Percentiles rank a stretch among this genome's conserved stretches.
These are phyloP conservation scores for Eragrostis nindensis DNA, from an alignment of 176 grass and related monocot species.

Conservation along the genomic window DNA sequence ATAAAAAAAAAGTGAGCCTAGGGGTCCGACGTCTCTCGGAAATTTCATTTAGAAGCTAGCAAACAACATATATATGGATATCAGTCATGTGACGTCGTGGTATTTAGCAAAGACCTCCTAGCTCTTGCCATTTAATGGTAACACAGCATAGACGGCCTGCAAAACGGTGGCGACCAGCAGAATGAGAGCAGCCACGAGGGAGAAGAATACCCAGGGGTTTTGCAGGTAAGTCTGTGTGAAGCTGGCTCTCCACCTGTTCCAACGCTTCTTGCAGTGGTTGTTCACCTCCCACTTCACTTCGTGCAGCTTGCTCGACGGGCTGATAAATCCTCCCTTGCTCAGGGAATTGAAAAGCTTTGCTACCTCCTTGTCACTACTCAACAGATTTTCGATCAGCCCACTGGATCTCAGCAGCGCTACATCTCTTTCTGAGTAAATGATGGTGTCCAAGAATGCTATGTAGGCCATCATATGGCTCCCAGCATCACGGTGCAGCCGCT, in stretches of 20 bases:
- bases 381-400: background rate
- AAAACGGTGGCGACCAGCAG: background rate
- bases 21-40: too few relatives aligned
- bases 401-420: slow-evolving; percentile 48
- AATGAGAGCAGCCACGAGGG: background rate
- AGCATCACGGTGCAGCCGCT: slow-evolving; percentile 42
- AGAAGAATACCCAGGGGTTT: too few relatives aligned
- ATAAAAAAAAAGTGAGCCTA: too few relatives aligned
- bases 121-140: background rate
- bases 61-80: too few relatives aligned
- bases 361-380: slow-evolving; percentile 28
- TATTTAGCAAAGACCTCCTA: too few relatives aligned
- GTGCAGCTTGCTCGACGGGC: too few relatives aligned
- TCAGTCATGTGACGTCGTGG: too few relatives aligned
- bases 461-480: slow-evolving; percentile 47
- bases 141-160: background rate
- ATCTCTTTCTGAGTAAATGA: slow-evolving; percentile 47
- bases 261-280: too few relatives aligned
- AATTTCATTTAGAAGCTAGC: too few relatives aligned
- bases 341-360: slow-evolving; percentile 28
- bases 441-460: slow-evolving; percentile 63
- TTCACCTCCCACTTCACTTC: too few relatives aligned
- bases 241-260: too few relatives aligned
- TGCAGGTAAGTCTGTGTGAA: too few relatives aligned
- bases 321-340: background rate